Conservation (phyloP, 2,329 filamentous ascomycete species). For the Cadophora malorum region DNA sequence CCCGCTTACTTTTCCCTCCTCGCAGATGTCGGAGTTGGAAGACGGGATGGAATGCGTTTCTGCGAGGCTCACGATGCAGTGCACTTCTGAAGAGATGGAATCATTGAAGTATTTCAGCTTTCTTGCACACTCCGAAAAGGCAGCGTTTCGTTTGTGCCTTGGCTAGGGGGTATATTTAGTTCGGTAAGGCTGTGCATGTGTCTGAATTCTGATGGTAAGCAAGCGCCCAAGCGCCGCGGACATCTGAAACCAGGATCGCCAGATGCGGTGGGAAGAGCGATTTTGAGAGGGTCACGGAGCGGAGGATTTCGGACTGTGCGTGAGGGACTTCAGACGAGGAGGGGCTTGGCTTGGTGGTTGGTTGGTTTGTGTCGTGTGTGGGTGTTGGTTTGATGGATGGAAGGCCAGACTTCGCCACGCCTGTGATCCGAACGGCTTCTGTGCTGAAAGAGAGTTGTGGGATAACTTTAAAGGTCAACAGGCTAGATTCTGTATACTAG, state of each 20-base stretch:
- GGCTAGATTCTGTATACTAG: background rate
- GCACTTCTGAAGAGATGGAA: background rate
- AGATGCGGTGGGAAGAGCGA: background rate
- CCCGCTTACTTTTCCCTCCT: background rate
- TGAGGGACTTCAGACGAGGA: background rate
- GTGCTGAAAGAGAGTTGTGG: constrained; percentile 10
- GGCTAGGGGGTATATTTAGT: constrained; percentile 6
- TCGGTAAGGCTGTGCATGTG: background rate
- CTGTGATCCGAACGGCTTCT: background rate
- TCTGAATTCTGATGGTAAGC: background rate
- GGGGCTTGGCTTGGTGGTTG: background rate
- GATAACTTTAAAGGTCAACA: background rate
- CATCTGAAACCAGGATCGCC: background rate
- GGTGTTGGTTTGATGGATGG: background rate
- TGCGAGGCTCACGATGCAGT: background rate
- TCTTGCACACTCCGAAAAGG: background rate
- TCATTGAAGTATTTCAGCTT: background rate
- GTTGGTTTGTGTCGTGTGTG: background rate
- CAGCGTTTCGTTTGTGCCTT: background rate
- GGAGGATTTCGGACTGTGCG: background rate
- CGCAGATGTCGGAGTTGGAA: background rate
- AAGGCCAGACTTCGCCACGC: background rate
- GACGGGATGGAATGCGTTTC: background rate
- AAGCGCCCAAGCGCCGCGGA: constrained; percentile 11
- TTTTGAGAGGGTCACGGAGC: background rate